These are phyloP conservation scores for Olyra latifolia DNA, from an alignment of 176 grass and related monocot genomes.

Conservation along the genomic window DNA sequence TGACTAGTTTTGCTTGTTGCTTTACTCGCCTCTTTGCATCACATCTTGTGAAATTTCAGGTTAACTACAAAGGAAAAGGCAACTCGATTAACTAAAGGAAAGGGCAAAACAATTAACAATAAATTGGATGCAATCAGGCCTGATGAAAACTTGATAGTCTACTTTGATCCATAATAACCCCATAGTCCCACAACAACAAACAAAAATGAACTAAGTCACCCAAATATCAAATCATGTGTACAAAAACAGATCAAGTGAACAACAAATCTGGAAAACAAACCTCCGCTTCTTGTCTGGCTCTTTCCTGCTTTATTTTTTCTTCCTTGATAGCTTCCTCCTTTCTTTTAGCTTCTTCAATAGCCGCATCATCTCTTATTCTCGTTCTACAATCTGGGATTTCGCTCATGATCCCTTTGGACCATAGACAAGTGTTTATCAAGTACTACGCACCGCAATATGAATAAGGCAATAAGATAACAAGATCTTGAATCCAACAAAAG, in stretches of 20 bases:
- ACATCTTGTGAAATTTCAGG: slow-evolving; percentile 26
- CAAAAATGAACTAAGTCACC: neutral
- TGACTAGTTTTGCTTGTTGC: slow-evolving; percentile 71
- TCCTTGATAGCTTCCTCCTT: slow-evolving; percentile 68
- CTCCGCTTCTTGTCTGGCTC: slow-evolving; percentile 76
- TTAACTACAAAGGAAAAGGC: neutral
- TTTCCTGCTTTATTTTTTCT: slow-evolving; percentile 79
- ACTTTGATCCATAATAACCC: neutral
- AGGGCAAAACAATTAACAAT: slow-evolving; percentile 10
- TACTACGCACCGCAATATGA: slow-evolving; percentile 71
- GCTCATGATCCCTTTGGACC: slow-evolving; percentile 84
- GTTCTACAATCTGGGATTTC: slow-evolving; percentile 78
- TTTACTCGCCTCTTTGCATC: slow-evolving; percentile 64
- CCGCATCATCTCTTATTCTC: slow-evolving; percentile 92
- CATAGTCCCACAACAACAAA: neutral
- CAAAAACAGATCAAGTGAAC: neutral
- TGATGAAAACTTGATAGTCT: slow-evolving; percentile 11
- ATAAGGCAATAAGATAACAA: slow-evolving; percentile 42
- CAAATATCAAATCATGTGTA: slow-evolving; percentile 3
- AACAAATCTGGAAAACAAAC: slow-evolving; percentile 43
- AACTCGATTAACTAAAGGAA: neutral
- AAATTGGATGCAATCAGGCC: neutral
- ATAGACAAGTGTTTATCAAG: slow-evolving; percentile 83
- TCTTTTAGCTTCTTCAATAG: slow-evolving; percentile 87
- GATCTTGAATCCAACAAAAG: slow-evolving; percentile 23